These are phyloP conservation scores for Ceratobasidium sp. DNA, from an alignment of 1,284 basidiomycete species.

Conservation along the genomic window DNA sequence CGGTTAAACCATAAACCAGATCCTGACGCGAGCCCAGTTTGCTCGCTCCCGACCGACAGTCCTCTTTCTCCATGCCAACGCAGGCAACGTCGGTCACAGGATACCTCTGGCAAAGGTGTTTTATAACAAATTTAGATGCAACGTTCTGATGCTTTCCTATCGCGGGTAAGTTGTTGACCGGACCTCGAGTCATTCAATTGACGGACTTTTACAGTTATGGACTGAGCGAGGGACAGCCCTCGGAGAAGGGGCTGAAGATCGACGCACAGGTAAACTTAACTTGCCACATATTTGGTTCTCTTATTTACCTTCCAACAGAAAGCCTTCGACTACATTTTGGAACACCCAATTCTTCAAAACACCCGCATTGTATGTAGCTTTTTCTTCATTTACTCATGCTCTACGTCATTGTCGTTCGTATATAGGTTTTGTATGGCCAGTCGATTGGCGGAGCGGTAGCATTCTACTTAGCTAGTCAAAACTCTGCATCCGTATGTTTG, in stretches of 20 bases:
- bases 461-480: constrained; percentile 84
- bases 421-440: constrained; percentile 81
- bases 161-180: constrained; percentile 66
- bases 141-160: constrained; percentile 89
- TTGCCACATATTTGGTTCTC: constrained; percentile 17
- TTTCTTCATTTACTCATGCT: background rate
- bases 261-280: constrained; percentile 50
- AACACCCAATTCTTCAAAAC: constrained; percentile 70
- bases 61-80: constrained; percentile 92
- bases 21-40: constrained; percentile 56
- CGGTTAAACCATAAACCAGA: background rate
- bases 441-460: constrained; percentile 96
- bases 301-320: constrained; percentile 71
- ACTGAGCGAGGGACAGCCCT: constrained; percentile 50
- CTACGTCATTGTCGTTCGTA: background rate
- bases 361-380: constrained; percentile 66
- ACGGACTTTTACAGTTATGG: constrained; percentile 46
- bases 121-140: constrained; percentile 82
- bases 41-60: constrained; percentile 78
- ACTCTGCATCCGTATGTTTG: constrained; percentile 67
- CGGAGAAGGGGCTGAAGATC: constrained; percentile 49
- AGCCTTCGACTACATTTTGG: constrained; percentile 75
- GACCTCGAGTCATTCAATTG: background rate
- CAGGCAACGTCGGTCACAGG: constrained; percentile 79
- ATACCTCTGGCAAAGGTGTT: constrained; percentile 90